Percentiles rank a stretch among this genome's conserved stretches.
Evolutionary conservation across 108 stramenopile genomes (phyloP).

Genomic region (Aurantiochytrium sp.): DNA sequence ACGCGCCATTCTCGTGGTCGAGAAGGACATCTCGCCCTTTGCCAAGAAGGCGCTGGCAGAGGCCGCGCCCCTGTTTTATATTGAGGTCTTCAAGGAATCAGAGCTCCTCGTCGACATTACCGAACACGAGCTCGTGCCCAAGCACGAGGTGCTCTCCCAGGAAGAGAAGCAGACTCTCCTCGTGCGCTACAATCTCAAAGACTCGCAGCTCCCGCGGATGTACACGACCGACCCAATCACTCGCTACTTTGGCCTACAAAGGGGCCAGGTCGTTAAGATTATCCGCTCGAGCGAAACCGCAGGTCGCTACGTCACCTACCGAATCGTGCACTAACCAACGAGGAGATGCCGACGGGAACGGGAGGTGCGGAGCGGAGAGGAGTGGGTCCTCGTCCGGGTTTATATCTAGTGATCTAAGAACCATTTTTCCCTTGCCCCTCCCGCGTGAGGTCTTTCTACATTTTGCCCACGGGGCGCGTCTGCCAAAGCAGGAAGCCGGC

Average conservation of each 20-base stretch:
- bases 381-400: not conserved
- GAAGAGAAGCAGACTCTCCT: constrained; percentile 90
- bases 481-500: not conserved
- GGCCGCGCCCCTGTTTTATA: constrained; percentile 73
- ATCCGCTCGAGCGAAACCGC: constrained; percentile 97
- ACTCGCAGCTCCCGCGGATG: constrained; percentile 95
- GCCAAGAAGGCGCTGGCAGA: constrained; percentile 85
- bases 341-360: not conserved
- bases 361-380: no score
- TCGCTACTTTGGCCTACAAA: constrained; percentile 92
- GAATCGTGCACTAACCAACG: constrained; percentile 80
- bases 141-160: constrained; percentile 80
- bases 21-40: constrained; percentile 83
- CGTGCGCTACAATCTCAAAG: constrained; percentile 91
- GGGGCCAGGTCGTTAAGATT: constrained; percentile 96
- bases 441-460: no score
- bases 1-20: constrained; percentile 81
- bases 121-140: constrained; percentile 85
- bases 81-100: constrained; percentile 96
- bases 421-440: not conserved
- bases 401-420: not conserved
- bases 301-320: constrained; percentile 97
- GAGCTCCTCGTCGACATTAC: constrained; percentile 98
- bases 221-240: constrained; percentile 96
- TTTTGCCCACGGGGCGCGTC: not conserved